phyloP scores from a whole-genome alignment of 169 alveolate genomes.

The Besnoitia besnoiti region DNA sequence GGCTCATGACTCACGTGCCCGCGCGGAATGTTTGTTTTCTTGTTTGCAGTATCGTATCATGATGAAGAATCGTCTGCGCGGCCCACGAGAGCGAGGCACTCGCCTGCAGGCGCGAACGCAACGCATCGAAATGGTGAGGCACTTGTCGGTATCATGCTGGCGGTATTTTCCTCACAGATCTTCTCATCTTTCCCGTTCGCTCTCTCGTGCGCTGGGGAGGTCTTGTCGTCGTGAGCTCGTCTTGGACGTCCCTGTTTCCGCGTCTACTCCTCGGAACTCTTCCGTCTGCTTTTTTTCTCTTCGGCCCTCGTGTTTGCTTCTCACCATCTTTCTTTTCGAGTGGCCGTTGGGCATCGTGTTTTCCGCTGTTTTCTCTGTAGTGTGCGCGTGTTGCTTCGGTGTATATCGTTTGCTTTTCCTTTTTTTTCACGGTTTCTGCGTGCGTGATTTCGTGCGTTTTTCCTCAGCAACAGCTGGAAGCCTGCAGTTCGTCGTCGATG shows the following conservation, averaged over 20 bases:
- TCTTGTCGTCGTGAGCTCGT: not conserved
- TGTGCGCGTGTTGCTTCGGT: no score
- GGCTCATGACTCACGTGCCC: no score
- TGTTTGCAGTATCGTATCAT: conserved; percentile 27
- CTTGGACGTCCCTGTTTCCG: not conserved
- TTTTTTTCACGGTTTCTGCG: not conserved
- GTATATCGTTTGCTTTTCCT: not conserved
- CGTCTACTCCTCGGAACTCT: not conserved
- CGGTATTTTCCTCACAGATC: no score
- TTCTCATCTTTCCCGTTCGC: no score
- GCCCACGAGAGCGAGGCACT: conserved; percentile 37
- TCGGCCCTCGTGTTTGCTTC: not conserved
- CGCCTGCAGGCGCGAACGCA: conserved; percentile 39
- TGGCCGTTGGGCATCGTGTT: not conserved
- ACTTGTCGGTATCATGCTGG: no score
- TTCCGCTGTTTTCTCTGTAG: not conserved
- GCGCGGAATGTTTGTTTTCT: no score
- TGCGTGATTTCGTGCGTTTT: not conserved
- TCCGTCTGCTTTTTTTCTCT: not conserved
- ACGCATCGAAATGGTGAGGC: conserved; percentile 46
- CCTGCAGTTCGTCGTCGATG: not conserved
- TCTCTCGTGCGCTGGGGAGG: not conserved
- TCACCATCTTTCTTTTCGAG: not conserved
- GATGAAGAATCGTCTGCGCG: conserved; percentile 39
- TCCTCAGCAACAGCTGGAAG: conserved; percentile 28